Conservation (phyloP, 257 asterid genomes). For the Solanum chiquidenum region DNA sequence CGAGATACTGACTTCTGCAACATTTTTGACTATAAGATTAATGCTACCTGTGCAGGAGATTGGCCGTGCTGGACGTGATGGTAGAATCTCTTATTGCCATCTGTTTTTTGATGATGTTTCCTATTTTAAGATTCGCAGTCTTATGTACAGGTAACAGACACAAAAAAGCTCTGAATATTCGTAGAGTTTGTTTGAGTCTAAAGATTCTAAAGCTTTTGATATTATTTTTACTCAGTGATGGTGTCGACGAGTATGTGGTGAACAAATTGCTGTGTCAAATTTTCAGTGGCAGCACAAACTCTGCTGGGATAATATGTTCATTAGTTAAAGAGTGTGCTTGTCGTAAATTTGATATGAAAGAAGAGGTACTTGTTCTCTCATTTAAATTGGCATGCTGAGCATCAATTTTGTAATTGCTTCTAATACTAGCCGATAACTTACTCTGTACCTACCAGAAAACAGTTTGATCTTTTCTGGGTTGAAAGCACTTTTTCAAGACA, state of each 20-base stretch:
- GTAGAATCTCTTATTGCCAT: conserved; percentile 80
- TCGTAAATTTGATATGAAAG: conserved; percentile 94
- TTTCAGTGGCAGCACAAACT: conserved; percentile 27
- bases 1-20: neutral
- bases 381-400: neutral
- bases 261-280: conserved; percentile 73
- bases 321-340: conserved; percentile 65
- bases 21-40: conserved; percentile 8
- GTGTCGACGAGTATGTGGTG: conserved; percentile 78
- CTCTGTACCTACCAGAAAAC: neutral
- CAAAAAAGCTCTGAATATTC: neutral
- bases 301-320: conserved; percentile 45
- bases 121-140: conserved; percentile 83
- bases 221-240: conserved; percentile 51
- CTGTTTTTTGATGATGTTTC: conserved; percentile 74
- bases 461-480: neutral
- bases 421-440: neutral
- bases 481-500: neutral
- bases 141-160: conserved; percentile 61
- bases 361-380: conserved; percentile 54
- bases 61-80: conserved; percentile 99
- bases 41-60: conserved; percentile 51
- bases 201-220: neutral
- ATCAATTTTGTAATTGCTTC: neutral
- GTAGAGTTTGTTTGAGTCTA: neutral